phyloP scores from a whole-genome alignment of 768 basidiomycete genomes.

The Hebeloma cylindrosporum region DNA sequence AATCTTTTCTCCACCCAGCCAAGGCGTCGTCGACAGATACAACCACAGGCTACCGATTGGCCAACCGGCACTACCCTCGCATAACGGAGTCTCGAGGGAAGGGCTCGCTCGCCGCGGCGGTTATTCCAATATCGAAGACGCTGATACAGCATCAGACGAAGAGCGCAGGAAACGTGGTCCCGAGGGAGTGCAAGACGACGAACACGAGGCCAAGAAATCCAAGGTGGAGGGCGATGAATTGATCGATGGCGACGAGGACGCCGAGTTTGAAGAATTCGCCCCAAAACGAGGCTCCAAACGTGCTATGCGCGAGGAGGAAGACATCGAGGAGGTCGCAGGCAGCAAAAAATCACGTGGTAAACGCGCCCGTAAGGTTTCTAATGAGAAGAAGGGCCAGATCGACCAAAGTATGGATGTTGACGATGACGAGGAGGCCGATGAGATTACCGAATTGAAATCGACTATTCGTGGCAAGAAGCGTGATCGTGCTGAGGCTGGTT shows the following conservation, averaged over 20 bases:
- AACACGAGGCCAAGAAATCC: slow-evolving; percentile 50
- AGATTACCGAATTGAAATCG: slow-evolving; percentile 37
- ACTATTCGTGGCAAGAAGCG: slow-evolving; percentile 67
- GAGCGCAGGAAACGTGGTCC: slow-evolving; percentile 40
- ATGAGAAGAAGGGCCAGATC: slow-evolving; percentile 38
- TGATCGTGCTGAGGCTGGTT: slow-evolving; percentile 71
- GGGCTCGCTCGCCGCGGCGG: slow-evolving; percentile 17
- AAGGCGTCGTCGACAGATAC: too few species aligned
- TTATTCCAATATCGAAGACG: slow-evolving; percentile 13
- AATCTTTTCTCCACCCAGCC: too few species aligned
- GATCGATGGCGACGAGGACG: slow-evolving; percentile 49
- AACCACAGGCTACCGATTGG: too few species aligned
- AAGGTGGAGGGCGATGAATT: slow-evolving; percentile 50
- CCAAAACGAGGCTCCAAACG: slow-evolving; percentile 52
- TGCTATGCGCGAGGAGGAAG: slow-evolving; percentile 41
- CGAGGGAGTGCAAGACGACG: slow-evolving; percentile 43
- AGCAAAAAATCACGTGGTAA: slow-evolving; percentile 47
- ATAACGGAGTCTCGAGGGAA: slow-evolving; percentile 6
- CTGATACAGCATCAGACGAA: slow-evolving; percentile 10
- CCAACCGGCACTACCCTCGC: slow-evolving; percentile 3
- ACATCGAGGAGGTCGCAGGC: slow-evolving; percentile 40
- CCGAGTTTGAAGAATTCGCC: slow-evolving; percentile 34
- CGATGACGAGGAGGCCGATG: slow-evolving; percentile 45
- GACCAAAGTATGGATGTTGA: slow-evolving; percentile 46
- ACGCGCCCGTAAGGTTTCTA: slow-evolving; percentile 54